Evolutionary conservation across 148 eudicot species (phyloP).

Genomic region (Amaranthus palmeri): DNA sequence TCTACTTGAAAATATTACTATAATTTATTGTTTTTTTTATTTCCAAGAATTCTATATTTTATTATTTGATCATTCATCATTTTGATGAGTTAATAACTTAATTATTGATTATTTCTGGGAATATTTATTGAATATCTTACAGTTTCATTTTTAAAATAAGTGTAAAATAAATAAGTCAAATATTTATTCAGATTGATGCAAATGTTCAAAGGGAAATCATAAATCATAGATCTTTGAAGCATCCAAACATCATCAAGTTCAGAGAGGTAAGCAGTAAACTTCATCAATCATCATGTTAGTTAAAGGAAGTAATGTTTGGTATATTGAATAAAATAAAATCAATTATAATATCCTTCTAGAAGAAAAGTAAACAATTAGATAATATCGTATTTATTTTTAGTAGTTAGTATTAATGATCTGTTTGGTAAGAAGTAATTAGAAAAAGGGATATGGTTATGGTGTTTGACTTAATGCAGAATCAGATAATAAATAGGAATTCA

Average conservation of each 20-base stretch:
- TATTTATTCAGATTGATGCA: constrained; percentile 54
- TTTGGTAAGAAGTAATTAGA: too few relatives aligned
- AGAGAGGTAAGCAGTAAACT: constrained; percentile 61
- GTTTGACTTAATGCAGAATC: constrained; percentile 87
- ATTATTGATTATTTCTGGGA: not conserved
- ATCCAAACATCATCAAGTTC: constrained; percentile 71
- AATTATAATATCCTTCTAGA: too few relatives aligned
- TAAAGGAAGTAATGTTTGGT: too few relatives aligned
- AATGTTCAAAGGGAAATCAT: constrained; percentile 78
- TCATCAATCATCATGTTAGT: not conserved
- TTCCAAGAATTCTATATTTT: too few relatives aligned
- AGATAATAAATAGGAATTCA: constrained; percentile 74
- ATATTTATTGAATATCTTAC: not conserved
- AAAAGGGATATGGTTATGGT: constrained; percentile 70
- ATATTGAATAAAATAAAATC: too few relatives aligned
- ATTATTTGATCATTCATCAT: too few relatives aligned
- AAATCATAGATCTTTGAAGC: constrained; percentile 68
- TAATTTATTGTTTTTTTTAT: not conserved
- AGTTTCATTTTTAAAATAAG: not conserved
- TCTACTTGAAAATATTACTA: too few relatives aligned
- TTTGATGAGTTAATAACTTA: not conserved
- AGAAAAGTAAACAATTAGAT: too few relatives aligned
- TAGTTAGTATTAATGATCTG: too few relatives aligned
- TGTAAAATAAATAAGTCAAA: not conserved
- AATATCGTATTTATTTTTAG: too few relatives aligned